Percentiles rank a stretch among this genome's conserved stretches.
These are phyloP conservation scores for Aspergillus proliferans DNA, from an alignment of 2,329 filamentous ascomycete genomes.

Conservation along the genomic window DNA sequence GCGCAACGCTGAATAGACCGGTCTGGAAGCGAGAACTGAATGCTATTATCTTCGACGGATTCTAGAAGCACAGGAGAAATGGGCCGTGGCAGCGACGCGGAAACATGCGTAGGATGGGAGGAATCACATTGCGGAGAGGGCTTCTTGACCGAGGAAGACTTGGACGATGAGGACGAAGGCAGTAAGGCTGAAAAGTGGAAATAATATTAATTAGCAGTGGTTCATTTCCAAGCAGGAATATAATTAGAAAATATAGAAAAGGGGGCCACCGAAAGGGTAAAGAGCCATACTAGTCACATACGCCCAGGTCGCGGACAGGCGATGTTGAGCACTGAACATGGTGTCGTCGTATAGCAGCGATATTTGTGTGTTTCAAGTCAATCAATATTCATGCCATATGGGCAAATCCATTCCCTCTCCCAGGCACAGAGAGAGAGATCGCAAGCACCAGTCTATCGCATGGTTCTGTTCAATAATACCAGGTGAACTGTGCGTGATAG, in stretches of 20 bases:
- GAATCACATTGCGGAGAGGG: conserved; percentile 29
- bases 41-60: conserved; percentile 4
- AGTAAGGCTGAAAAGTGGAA: conserved; percentile 12
- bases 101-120: conserved; percentile 20
- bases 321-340: conserved; percentile 37
- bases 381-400: conserved; percentile 21
- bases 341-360: conserved; percentile 23
- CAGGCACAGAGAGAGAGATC: conserved; percentile 7
- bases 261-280: conserved; percentile 2
- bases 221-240: conserved; percentile 1
- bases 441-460: conserved; percentile 33
- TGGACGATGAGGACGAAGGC: conserved; percentile 20
- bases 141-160: conserved; percentile 24
- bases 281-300: conserved; percentile 30
- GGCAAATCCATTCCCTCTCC: conserved; percentile 30
- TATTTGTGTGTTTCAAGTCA: not conserved
- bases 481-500: not conserved
- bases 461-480: conserved; percentile 22
- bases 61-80: conserved; percentile 17
- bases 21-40: not conserved
- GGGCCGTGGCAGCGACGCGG: conserved; percentile 19
- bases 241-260: conserved; percentile 7
- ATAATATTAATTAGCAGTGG: not conserved
- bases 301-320: conserved; percentile 30
- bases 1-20: conserved; percentile 1